Evolutionary conservation across 371 early-diverging fungal species (phyloP), one percentile per base, ranked within the genome.

Genomic region (Vairimorpha necatrix): DNA sequence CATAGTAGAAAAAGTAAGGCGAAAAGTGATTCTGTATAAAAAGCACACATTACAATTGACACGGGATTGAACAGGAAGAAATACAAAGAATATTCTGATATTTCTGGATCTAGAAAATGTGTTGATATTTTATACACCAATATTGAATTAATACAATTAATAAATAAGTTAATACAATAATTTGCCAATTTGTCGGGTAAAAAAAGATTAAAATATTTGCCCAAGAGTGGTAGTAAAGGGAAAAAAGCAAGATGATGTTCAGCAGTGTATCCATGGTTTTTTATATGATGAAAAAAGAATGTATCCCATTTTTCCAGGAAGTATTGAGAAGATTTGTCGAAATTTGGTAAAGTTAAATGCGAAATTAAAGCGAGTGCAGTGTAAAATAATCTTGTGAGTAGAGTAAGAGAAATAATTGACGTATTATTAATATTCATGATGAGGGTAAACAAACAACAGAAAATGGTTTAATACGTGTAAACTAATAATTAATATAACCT

Each of bases 261-360:
- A 42, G 72, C 39, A 26, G 30, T 50, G 62, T 86, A 86, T 26
- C 83, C 80, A 39, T 82, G 54, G 26, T 69, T 66, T 34, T 58
- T 22, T 38, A 86, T 86, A 9, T 78, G 53, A 30, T 67, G 24
- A 73, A 84, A 86, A 60, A 75, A 80, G 13, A 83, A 53, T 24
- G 79, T 74, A 76, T 86, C 86, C 86, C 86, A 86, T 32, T 76
- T 68, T n/a, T 81, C 13, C 0, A 86, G 67, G 69, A 74, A 81
- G 20, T 78, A 66, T 47, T 16, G n/a, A 54, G 70, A 67, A 39
- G 78, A 77, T 73, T 72, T 77, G 46, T 83, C 84, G 39, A 72
- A 81, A 32, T 56, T 58, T 11, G 76, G 71, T 58, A 80, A 47
- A 9, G 74, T 26, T 11, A 38, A 32, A 13, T 70, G 72, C 18